Percentiles rank a stretch among this genome's conserved stretches.
Conservation (phyloP, 2,329 filamentous ascomycete species). For the Trichoderma simmonsii region DNA sequence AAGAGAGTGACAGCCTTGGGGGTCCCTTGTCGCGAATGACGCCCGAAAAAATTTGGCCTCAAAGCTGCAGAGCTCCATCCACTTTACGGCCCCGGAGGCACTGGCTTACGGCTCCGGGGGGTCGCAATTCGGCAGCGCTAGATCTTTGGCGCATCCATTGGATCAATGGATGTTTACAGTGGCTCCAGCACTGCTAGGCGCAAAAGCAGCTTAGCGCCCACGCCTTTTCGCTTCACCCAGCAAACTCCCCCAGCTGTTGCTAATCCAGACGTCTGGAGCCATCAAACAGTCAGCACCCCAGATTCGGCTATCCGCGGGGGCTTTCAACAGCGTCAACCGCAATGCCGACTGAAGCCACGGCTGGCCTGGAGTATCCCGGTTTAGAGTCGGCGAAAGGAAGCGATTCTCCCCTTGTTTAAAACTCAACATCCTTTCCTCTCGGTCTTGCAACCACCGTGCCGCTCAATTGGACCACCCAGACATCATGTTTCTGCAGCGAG, state of each 20-base stretch:
- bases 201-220: constrained; percentile 14
- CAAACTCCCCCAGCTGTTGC: neutral
- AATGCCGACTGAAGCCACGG: constrained; percentile 36
- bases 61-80: neutral
- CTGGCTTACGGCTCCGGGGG: neutral
- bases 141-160: neutral
- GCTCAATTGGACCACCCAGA: constrained; percentile 1
- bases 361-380: constrained; percentile 12
- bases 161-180: neutral
- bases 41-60: neutral
- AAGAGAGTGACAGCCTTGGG: neutral
- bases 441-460: neutral
- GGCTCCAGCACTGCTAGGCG: neutral
- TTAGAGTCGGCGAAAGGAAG: constrained; percentile 7
- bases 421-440: neutral
- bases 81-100: neutral
- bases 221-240: neutral
- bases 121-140: constrained; percentile 9
- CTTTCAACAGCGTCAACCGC: constrained; percentile 28
- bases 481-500: constrained; percentile 54
- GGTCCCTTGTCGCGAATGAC: constrained; percentile 1
- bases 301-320: constrained; percentile 40
- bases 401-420: constrained; percentile 17
- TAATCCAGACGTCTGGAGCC: neutral
- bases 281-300: constrained; percentile 25